phyloP scores from a whole-genome alignment of 495 filamentous ascomycete species.

The Hyaloscypha hepaticicola region DNA sequence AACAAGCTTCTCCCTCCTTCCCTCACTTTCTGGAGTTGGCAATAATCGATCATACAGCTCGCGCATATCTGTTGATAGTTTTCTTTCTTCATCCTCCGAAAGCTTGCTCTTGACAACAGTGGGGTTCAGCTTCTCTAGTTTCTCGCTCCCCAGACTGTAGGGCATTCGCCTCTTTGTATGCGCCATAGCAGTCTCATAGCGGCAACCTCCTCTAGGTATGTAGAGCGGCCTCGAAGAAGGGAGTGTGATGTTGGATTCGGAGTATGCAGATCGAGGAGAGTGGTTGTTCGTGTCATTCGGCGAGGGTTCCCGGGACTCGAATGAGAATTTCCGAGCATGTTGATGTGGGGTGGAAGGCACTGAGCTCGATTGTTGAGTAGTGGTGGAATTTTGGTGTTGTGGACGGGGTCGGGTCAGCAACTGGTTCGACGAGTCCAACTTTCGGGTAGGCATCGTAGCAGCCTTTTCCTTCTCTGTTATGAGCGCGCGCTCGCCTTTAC shows the following conservation, averaged over 20 bases:
- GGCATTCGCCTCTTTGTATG: constrained; percentile 79
- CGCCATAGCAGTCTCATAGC: constrained; percentile 76
- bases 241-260: constrained; percentile 74
- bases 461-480: constrained; percentile 51
- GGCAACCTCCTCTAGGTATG: constrained; percentile 60
- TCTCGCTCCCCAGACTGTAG: constrained; percentile 81
- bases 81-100: constrained; percentile 71
- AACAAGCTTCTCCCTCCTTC: constrained; percentile 70
- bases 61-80: constrained; percentile 76
- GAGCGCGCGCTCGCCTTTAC: constrained; percentile 55
- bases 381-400: constrained; percentile 33
- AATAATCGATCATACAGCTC: constrained; percentile 81
- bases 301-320: constrained; percentile 82
- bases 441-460: constrained; percentile 50
- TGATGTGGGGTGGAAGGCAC: constrained; percentile 94
- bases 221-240: constrained; percentile 56
- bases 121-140: constrained; percentile 64
- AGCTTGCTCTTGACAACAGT: constrained; percentile 64
- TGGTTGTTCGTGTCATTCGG: constrained; percentile 71
- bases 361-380: constrained; percentile 72
- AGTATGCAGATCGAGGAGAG: constrained; percentile 87
- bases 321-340: constrained; percentile 78
- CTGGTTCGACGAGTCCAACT: constrained; percentile 32
- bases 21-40: constrained; percentile 76
- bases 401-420: constrained; percentile 25